phyloP scores from a whole-genome alignment of 176 grass and related monocot species.

The Triticum aestivum region DNA sequence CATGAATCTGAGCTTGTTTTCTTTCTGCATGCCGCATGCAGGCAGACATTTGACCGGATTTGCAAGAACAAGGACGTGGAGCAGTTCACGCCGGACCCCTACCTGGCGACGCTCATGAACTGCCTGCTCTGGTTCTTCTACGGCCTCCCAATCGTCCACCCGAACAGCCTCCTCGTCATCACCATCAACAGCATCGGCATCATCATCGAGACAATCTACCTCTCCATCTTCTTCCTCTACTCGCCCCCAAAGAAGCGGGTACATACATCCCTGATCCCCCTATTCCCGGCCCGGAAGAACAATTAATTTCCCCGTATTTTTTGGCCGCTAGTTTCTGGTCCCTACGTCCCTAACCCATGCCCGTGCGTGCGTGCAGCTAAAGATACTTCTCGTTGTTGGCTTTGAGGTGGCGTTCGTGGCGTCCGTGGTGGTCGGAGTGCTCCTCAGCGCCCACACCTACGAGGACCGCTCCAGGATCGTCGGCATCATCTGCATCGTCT shows the following conservation, averaged over 20 bases:
- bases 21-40: no score
- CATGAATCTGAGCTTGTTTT: no score
- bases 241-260: neutral
- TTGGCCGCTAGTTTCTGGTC: no score
- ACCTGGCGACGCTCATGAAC: conserved; percentile 79
- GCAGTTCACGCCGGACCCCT: conserved; percentile 56
- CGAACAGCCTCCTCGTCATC: neutral
- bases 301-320: no score
- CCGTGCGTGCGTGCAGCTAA: neutral
- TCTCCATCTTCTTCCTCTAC: conserved; percentile 50
- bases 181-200: conserved; percentile 54
- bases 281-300: no score
- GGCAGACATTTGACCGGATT: conserved; percentile 58
- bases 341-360: neutral
- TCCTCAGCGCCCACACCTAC: conserved; percentile 42
- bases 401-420: conserved; percentile 41
- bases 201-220: conserved; percentile 46
- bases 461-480: conserved; percentile 50
- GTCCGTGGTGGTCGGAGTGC: conserved; percentile 32
- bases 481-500: conserved; percentile 61
- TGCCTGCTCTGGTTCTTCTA: conserved; percentile 80
- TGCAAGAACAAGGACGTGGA: conserved; percentile 49
- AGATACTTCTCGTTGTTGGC: conserved; percentile 38
- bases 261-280: no score
- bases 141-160: conserved; percentile 51